Evolutionary conservation across 768 basidiomycete genomes (phyloP).

Genomic region (Lactifluus echinatus): DNA sequence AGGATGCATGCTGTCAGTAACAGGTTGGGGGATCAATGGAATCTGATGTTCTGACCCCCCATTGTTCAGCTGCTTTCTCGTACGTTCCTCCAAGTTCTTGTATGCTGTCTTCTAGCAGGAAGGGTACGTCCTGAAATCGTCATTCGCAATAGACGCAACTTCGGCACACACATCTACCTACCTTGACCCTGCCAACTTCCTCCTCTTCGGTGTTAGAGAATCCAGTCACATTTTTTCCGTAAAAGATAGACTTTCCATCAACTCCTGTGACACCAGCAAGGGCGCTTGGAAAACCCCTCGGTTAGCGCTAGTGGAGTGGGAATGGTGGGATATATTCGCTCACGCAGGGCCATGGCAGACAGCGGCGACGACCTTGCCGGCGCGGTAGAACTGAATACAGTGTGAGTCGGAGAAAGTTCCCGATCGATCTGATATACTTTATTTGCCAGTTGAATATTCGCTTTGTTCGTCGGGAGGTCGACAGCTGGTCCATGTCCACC

Average conservation of each 20-base stretch:
- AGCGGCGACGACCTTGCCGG: conserved; percentile 57
- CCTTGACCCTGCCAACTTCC: conserved; percentile 36
- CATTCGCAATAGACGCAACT: neutral
- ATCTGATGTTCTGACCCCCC: conserved; percentile 40
- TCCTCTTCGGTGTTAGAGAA: conserved; percentile 70
- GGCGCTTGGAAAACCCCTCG: conserved; percentile 31
- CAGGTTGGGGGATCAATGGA: neutral
- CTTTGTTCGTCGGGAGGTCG: conserved; percentile 52
- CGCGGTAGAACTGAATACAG: conserved; percentile 49
- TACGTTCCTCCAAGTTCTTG: conserved; percentile 55
- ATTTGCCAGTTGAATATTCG: conserved; percentile 49
- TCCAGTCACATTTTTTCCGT: conserved; percentile 47
- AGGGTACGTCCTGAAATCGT: conserved; percentile 45
- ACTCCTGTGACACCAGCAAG: conserved; percentile 47
- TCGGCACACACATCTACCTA: conserved; percentile 17
- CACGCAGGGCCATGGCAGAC: conserved; percentile 79
- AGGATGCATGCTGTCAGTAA: neutral
- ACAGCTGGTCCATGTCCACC: conserved; percentile 76
- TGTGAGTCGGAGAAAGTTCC: neutral
- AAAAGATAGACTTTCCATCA: conserved; percentile 56
- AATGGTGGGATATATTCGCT: conserved; percentile 23
- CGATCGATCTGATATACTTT: conserved; percentile 30
- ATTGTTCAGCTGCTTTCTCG: conserved; percentile 47
- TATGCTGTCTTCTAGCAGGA: conserved; percentile 63
- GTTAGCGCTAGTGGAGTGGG: neutral